phyloP scores from a whole-genome alignment of 1,284 basidiomycete genomes.

The Heterobasidion annosum region DNA sequence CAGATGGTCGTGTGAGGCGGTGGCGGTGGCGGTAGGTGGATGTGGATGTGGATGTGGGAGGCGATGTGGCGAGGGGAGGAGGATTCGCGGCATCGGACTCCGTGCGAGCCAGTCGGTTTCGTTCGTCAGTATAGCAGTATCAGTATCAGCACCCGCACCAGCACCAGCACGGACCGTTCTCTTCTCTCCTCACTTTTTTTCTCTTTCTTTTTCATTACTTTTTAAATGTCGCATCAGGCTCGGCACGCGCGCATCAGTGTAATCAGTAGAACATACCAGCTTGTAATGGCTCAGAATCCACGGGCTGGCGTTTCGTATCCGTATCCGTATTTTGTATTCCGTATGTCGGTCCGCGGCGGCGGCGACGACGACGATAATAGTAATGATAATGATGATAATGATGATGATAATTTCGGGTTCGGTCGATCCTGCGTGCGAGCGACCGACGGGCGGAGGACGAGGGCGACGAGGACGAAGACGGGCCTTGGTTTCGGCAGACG shows the following conservation, averaged over 20 bases:
- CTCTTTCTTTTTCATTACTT: not conserved
- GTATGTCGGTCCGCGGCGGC: not conserved
- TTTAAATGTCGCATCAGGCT: not conserved
- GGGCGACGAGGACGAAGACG: no score
- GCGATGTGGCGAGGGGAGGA: not conserved
- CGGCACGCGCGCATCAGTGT: not conserved
- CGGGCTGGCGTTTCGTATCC: not conserved
- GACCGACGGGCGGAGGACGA: no score
- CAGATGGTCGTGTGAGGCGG: slow-evolving; percentile 15
- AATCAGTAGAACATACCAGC: not conserved
- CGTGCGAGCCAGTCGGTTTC: not conserved
- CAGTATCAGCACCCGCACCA: not conserved
- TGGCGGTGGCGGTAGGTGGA: not conserved
- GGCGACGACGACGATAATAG: not conserved
- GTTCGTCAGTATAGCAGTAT: not conserved
- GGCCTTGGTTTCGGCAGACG: no score
- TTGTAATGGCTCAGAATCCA: not conserved
- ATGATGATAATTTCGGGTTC: no score
- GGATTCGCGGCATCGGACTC: not conserved
- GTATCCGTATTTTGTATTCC: not conserved
- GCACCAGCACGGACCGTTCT: not conserved
- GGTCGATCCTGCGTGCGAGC: no score
- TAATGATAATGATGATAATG: not conserved
- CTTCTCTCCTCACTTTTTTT: not conserved
- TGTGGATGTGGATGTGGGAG: not conserved